Evolutionary conservation across 2,329 filamentous ascomycete species (phyloP).

Genomic region (Claviceps sorghi): DNA sequence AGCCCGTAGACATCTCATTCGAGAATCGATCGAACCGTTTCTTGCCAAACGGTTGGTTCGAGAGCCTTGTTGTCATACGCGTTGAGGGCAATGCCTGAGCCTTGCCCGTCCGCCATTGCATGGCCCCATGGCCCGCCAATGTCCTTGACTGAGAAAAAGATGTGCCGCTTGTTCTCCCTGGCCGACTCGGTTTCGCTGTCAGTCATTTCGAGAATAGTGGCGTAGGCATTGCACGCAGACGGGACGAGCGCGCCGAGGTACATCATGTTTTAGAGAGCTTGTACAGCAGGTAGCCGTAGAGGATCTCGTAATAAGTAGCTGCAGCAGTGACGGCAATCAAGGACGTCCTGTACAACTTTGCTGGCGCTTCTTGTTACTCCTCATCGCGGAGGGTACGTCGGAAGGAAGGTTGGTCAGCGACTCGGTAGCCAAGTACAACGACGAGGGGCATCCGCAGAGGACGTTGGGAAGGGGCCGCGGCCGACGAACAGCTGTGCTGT

Average conservation of each 20-base stretch:
- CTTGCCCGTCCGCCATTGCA: not conserved
- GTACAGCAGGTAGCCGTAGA: conserved; percentile 25
- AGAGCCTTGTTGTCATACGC: conserved; percentile 27
- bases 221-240: no score
- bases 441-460: conserved; percentile 33
- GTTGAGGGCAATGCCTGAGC: not conserved
- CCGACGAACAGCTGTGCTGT: not conserved
- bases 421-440: conserved; percentile 35
- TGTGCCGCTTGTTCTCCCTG: conserved; percentile 22
- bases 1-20: conserved; percentile 44
- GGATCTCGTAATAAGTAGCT: conserved; percentile 21
- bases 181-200: conserved; percentile 36
- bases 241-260: conserved; percentile 44
- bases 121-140: not conserved
- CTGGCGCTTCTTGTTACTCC: conserved; percentile 32
- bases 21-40: conserved; percentile 37
- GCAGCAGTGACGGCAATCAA: conserved; percentile 37
- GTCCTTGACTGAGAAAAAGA: conserved; percentile 31
- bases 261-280: conserved; percentile 44
- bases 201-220: conserved; percentile 39
- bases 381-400: conserved; percentile 31
- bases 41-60: conserved; percentile 39
- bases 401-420: conserved; percentile 32
- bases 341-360: conserved; percentile 33
- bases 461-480: conserved; percentile 15